Conservation (phyloP, 2,329 filamentous ascomycete genomes). For the Simplicillium aogashimaense region DNA sequence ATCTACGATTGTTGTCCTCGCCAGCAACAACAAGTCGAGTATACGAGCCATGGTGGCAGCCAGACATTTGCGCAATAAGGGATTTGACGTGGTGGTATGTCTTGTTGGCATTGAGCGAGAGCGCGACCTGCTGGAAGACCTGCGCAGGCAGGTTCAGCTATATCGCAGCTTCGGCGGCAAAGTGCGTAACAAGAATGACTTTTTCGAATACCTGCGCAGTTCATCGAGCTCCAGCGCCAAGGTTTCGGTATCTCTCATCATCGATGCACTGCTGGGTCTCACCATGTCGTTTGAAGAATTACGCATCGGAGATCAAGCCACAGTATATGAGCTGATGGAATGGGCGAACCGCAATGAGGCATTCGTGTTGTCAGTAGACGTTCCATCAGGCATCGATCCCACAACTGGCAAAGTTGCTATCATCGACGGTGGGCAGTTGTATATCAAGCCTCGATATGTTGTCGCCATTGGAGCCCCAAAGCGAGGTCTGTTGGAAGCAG, state of each 20-base stretch:
- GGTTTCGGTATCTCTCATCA: conserved; percentile 62
- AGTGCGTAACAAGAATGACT: conserved; percentile 50
- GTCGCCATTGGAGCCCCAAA: conserved; percentile 83
- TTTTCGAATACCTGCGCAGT: conserved; percentile 50
- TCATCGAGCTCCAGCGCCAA: conserved; percentile 34
- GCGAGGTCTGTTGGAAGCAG: conserved; percentile 68
- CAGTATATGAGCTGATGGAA: conserved; percentile 80
- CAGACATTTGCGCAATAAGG: conserved; percentile 77
- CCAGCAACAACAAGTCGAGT: conserved; percentile 89
- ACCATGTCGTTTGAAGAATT: conserved; percentile 85
- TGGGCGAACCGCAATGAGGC: conserved; percentile 88
- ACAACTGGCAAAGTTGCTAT: conserved; percentile 57
- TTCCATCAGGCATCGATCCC: conserved; percentile 81
- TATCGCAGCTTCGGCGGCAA: conserved; percentile 76
- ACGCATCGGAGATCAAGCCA: conserved; percentile 69
- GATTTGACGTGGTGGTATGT: conserved; percentile 70
- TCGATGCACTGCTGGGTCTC: conserved; percentile 81
- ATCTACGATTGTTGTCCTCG: conserved; percentile 61
- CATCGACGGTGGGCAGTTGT: conserved; percentile 67
- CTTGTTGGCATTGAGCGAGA: conserved; percentile 79
- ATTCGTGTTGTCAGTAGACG: conserved; percentile 76
- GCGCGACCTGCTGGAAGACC: conserved; percentile 67
- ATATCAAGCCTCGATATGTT: conserved; percentile 72
- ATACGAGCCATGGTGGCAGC: conserved; percentile 77
- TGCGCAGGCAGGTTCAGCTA: conserved; percentile 72